Evolutionary conservation across 2,329 filamentous ascomycete genomes (phyloP).

Genomic region (Elsinoe batatas): DNA sequence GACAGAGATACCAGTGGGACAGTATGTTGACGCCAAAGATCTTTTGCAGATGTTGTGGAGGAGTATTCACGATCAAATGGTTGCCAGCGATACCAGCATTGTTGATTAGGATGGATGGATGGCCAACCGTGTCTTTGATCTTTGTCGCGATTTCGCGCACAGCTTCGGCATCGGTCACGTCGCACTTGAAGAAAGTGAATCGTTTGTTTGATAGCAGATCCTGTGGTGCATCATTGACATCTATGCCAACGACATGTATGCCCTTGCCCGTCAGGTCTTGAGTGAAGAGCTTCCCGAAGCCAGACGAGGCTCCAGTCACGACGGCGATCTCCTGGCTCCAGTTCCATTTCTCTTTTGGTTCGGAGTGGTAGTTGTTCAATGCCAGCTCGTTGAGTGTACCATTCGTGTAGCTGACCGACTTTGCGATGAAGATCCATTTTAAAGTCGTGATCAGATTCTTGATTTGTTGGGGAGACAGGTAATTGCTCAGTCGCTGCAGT

Average conservation of each 20-base stretch:
- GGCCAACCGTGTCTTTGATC: slow-evolving; percentile 33
- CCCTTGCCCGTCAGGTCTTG: slow-evolving; percentile 28
- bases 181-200: slow-evolving; percentile 34
- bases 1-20: slow-evolving; percentile 41
- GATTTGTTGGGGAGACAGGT: slow-evolving; percentile 22
- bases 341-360: slow-evolving; percentile 28
- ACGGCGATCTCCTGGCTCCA: slow-evolving; percentile 30
- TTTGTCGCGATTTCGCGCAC: slow-evolving; percentile 33
- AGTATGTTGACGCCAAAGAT: slow-evolving; percentile 46
- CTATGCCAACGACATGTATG: slow-evolving; percentile 31
- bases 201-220: slow-evolving; percentile 25
- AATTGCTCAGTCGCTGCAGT: slow-evolving; percentile 21
- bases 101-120: slow-evolving; percentile 41
- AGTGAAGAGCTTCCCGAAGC: slow-evolving; percentile 31
- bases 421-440: slow-evolving; percentile 24
- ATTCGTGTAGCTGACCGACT: slow-evolving; percentile 23
- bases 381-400: slow-evolving; percentile 22
- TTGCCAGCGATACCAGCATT: slow-evolving; percentile 42
- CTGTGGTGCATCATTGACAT: slow-evolving; percentile 27
- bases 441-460: slow-evolving; percentile 20
- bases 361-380: slow-evolving; percentile 30
- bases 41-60: slow-evolving; percentile 35
- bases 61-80: slow-evolving; percentile 38
- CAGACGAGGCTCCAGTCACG: slow-evolving; percentile 27
- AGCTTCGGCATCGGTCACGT: slow-evolving; percentile 39